Evolutionary conservation across 129 eudicot genomes (phyloP).

Genomic region (Flaveria sonorensis): DNA sequence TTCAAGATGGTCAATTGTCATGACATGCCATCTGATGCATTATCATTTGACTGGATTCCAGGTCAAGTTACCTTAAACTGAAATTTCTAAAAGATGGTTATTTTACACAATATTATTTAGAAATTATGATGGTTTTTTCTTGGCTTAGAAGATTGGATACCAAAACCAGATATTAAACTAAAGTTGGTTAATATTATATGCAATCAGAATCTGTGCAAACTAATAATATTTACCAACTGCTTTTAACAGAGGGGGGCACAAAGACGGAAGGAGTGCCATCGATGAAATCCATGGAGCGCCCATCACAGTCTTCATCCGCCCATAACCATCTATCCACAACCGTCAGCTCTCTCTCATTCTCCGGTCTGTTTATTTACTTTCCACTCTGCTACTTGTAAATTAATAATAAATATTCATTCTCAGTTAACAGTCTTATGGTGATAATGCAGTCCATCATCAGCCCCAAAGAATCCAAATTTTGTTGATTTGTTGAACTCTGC

Average conservation of each 20-base stretch:
- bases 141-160: background rate
- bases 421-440: background rate
- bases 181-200: background rate
- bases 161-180: background rate
- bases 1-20: too few relatives aligned
- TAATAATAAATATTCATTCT: background rate
- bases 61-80: too few relatives aligned
- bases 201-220: background rate
- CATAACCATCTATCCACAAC: constrained; percentile 43
- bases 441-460: constrained; percentile 57
- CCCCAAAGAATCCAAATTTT: constrained; percentile 64
- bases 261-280: constrained; percentile 55
- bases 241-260: constrained; percentile 39
- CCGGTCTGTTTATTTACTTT: constrained; percentile 58
- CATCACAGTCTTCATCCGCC: constrained; percentile 71
- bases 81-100: background rate
- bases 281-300: constrained; percentile 59
- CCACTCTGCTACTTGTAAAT: background rate
- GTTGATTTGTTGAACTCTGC: constrained; percentile 79
- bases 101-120: background rate
- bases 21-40: too few relatives aligned
- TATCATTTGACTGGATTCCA: too few relatives aligned
- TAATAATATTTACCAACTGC: background rate
- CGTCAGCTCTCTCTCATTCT: constrained; percentile 62
- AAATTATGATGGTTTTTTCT: background rate